Evolutionary conservation across 345 rosid genomes (phyloP).

Genomic region (Salix caprea): DNA sequence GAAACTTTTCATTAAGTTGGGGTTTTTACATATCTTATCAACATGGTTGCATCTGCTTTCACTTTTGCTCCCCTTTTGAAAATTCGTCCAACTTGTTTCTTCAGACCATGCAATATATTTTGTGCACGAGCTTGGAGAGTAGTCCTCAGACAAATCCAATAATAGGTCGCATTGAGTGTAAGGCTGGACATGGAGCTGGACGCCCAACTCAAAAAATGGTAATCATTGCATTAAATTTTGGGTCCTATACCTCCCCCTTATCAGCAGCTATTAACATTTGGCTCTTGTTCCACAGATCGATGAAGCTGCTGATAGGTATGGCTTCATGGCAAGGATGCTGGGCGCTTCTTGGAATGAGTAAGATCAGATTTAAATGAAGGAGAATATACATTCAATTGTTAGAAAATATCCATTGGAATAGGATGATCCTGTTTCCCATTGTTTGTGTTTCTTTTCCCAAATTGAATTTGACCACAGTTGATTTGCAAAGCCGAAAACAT

Average conservation of each 20-base stretch:
- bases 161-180: constrained; percentile 77
- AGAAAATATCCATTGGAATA: not conserved
- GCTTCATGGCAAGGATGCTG: constrained; percentile 80
- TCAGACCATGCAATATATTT: constrained; percentile 82
- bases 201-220: constrained; percentile 84
- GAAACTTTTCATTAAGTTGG: not conserved
- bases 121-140: constrained; percentile 63
- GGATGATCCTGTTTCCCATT: too few relatives aligned
- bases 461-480: too few relatives aligned
- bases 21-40: not conserved
- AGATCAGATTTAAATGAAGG: not conserved
- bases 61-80: not conserved
- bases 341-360: constrained; percentile 68
- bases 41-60: not conserved
- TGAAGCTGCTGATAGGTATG: constrained; percentile 73
- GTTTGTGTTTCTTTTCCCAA: too few relatives aligned
- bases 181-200: constrained; percentile 95
- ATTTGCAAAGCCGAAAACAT: not conserved
- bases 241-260: not conserved
- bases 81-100: not conserved
- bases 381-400: not conserved
- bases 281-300: constrained; percentile 48
- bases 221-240: not conserved
- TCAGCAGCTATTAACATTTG: not conserved
- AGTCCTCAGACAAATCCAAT: constrained; percentile 87